A percentile compares a stretch with the other conserved stretches of the same genome.
phyloP scores from a whole-genome alignment of 805 yeast species.

The Candida morakotiae region DNA sequence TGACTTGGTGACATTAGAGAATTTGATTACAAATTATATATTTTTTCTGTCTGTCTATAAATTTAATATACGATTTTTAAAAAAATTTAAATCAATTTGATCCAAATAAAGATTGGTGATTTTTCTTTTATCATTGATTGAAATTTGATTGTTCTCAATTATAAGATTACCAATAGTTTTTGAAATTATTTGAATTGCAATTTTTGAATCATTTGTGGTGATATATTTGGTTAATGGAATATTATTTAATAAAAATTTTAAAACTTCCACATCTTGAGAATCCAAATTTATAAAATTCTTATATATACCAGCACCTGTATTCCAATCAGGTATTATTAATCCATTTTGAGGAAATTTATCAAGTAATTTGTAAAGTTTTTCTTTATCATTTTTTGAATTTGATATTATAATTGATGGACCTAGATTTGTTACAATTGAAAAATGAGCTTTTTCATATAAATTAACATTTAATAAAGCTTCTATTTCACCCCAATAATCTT shows the following conservation, averaged over 20 bases:
- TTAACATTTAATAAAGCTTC: constrained; percentile 59
- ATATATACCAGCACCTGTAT: constrained; percentile 56
- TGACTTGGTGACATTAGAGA: constrained; percentile 22
- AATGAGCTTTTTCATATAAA: constrained; percentile 61
- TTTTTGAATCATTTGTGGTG: constrained; percentile 31
- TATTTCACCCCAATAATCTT: constrained; percentile 57
- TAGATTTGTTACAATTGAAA: constrained; percentile 47
- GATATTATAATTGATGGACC: constrained; percentile 71
- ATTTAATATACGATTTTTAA: constrained; percentile 14
- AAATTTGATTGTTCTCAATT: constrained; percentile 18
- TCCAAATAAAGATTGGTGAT: constrained; percentile 3
- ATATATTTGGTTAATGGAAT: constrained; percentile 36
- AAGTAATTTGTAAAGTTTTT: constrained; percentile 37
- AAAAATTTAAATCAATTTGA: constrained; percentile 34
- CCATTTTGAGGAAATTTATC: constrained; percentile 40
- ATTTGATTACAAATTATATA: not conserved
- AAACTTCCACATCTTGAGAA: constrained; percentile 11
- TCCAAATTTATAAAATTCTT: constrained; percentile 41
- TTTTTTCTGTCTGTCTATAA: constrained; percentile 1
- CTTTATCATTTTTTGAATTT: constrained; percentile 31
- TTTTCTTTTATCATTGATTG: not conserved
- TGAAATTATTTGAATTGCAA: constrained; percentile 53
- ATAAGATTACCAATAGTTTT: constrained; percentile 43
- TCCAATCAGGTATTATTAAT: constrained; percentile 44
- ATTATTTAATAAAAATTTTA: constrained; percentile 42